These are phyloP conservation scores for Fusarium subtropicale DNA, from an alignment of 2,329 filamentous ascomycete genomes.

Conservation along the genomic window DNA sequence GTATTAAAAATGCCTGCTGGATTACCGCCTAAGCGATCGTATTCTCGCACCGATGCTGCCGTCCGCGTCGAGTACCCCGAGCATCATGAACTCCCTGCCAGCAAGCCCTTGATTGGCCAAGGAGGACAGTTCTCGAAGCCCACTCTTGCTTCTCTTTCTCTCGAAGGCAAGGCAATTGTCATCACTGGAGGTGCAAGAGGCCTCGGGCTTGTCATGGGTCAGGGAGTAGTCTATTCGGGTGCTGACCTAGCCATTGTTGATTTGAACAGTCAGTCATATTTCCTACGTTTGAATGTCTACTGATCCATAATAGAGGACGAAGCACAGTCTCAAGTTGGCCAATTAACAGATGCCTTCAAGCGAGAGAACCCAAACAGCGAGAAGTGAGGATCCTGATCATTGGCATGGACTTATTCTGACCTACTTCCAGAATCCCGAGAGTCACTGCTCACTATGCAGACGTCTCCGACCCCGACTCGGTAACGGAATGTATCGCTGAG, in stretches of 20 bases:
- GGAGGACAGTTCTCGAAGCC: slow-evolving; percentile 85
- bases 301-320: slow-evolving; percentile 73
- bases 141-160: slow-evolving; percentile 84
- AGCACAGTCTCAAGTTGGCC: slow-evolving; percentile 78
- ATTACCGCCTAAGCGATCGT: slow-evolving; percentile 50
- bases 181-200: slow-evolving; percentile 93
- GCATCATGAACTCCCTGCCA: slow-evolving; percentile 76
- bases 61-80: slow-evolving; percentile 83
- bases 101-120: slow-evolving; percentile 76
- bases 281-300: not conserved
- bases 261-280: slow-evolving; percentile 79
- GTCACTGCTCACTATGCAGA: slow-evolving; percentile 92
- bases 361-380: slow-evolving; percentile 80
- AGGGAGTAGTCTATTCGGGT: slow-evolving; percentile 88
- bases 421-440: slow-evolving; percentile 70
- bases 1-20: slow-evolving; percentile 35
- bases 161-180: slow-evolving; percentile 83
- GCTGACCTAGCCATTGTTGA: slow-evolving; percentile 92
- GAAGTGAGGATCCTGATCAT: slow-evolving; percentile 57
- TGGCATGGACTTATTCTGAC: not conserved
- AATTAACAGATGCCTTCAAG: slow-evolving; percentile 79
- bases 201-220: slow-evolving; percentile 90
- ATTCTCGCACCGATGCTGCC: slow-evolving; percentile 82
- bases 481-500: slow-evolving; percentile 76
- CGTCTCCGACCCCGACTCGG: slow-evolving; percentile 83